Conservation (phyloP, 2,329 filamentous ascomycete genomes). For the Penicillium hordei region DNA sequence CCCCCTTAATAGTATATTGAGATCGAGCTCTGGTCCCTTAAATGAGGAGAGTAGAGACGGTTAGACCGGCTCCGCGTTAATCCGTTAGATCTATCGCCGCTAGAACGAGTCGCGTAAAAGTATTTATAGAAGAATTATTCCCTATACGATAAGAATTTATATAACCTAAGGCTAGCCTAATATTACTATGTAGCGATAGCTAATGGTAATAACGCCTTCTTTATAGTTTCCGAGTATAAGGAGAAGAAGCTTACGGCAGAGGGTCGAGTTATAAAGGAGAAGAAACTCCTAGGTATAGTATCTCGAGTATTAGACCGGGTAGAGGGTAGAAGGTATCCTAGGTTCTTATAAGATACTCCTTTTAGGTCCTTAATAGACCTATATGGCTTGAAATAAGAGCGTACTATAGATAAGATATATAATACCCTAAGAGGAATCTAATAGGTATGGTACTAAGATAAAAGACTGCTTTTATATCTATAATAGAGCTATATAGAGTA, state of each 20-base stretch:
- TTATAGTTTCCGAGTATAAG: constrained; percentile 3
- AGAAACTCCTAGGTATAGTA: constrained; percentile 4
- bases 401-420: constrained; percentile 3
- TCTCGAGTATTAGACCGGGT: constrained; percentile 4
- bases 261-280: constrained; percentile 3
- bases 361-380: constrained; percentile 2
- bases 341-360: neutral
- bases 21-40: neutral
- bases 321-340: constrained; percentile 3
- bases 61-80: constrained; percentile 13
- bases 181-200: constrained; percentile 9
- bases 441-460: neutral
- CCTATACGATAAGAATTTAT: constrained; percentile 9
- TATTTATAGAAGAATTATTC: constrained; percentile 18
- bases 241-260: neutral
- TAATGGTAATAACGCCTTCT: constrained; percentile 5
- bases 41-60: constrained; percentile 14
- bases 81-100: constrained; percentile 10
- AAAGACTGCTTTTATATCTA: neutral
- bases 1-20: too few relatives aligned
- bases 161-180: constrained; percentile 10
- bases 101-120: constrained; percentile 14
- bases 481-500: constrained; percentile 4
- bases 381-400: neutral
- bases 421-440: neutral